Evolutionary conservation across 2,329 filamentous ascomycete species (phyloP), one percentile per base, ranked within the genome.

Genomic region (Penicillium italicum): DNA sequence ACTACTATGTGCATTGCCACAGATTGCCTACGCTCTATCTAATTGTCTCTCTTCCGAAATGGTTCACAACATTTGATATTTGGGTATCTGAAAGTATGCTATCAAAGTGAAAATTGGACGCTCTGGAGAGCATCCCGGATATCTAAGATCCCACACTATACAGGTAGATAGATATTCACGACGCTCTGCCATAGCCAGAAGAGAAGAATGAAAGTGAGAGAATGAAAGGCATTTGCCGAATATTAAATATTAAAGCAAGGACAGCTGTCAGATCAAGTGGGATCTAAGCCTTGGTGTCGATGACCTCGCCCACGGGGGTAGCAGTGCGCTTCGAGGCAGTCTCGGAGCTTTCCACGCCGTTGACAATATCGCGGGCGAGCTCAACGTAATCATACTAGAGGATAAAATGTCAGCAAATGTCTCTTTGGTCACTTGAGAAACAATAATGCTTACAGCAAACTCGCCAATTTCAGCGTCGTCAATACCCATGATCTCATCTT

Each of bases 381-480:
- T 95, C 91, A 62, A 96, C 90, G 66, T 95, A 96, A 74, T 96
- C 91, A 72, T 96, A 96, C 78, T 82, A 59, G 44, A 52, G 42
- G 16, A 24, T n/a, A 47, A 44, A 11, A 26, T 42, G 49, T 65
- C 40, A 56, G 56, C 22, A 38, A 2, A 9, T 8, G 14, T 14
- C 7, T 8, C 6, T 22, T 14, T 18, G 10, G 36, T 6, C n/a
- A 36, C 30, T 2, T 10, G 24, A 40, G 20, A 22, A 38, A 4
- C 6, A 31, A 51, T 24, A 12, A 41, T 52, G 78, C 80, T 71
- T 78, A 82, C 81, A n/a, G 90, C 91, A 71, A 94, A 96, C 77
- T 96, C 91, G 71, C 91, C 91, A 68, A 96, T 90, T 75, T 96
- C 91, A 24, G 89, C 86, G 66, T 96, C 91, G 67, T 96, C 91